Evolutionary conservation across 2,329 filamentous ascomycete species (phyloP).

Genomic region (Claviceps maximensis): DNA sequence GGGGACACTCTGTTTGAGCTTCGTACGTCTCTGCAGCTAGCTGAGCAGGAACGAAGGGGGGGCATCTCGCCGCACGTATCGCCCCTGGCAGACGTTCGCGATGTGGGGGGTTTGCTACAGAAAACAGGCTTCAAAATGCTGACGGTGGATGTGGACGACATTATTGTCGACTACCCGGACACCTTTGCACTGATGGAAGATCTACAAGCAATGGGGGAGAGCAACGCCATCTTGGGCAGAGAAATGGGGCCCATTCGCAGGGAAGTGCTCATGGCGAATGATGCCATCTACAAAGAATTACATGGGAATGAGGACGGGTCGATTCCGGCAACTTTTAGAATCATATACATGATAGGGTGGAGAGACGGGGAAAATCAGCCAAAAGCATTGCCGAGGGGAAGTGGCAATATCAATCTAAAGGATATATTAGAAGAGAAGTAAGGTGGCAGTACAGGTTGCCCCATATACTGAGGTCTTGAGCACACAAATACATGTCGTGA

Average conservation of each 20-base stretch:
- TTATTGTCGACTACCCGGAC: constrained; percentile 87
- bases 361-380: constrained; percentile 70
- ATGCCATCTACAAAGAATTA: constrained; percentile 77
- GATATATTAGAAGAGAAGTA: constrained; percentile 51
- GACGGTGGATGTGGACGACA: constrained; percentile 94
- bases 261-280: constrained; percentile 76
- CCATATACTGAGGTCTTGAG: too few relatives aligned
- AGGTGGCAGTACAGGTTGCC: not conserved
- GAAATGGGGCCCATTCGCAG: constrained; percentile 65
- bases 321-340: constrained; percentile 80
- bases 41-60: constrained; percentile 80
- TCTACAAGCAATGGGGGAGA: constrained; percentile 91
- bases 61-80: constrained; percentile 85
- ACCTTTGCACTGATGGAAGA: constrained; percentile 86
- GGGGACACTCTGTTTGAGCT: constrained; percentile 91
- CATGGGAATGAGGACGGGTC: constrained; percentile 70
- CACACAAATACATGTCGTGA: not conserved
- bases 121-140: constrained; percentile 88
- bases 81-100: constrained; percentile 80
- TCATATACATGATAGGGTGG: constrained; percentile 99
- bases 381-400: constrained; percentile 70
- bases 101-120: constrained; percentile 77
- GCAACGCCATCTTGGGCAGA: constrained; percentile 74
- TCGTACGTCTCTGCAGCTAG: constrained; percentile 82
- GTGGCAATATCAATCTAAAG: constrained; percentile 76